Evolutionary conservation across 2,329 filamentous ascomycete genomes (phyloP).

Genomic region (Tolypocladium amazonense): DNA sequence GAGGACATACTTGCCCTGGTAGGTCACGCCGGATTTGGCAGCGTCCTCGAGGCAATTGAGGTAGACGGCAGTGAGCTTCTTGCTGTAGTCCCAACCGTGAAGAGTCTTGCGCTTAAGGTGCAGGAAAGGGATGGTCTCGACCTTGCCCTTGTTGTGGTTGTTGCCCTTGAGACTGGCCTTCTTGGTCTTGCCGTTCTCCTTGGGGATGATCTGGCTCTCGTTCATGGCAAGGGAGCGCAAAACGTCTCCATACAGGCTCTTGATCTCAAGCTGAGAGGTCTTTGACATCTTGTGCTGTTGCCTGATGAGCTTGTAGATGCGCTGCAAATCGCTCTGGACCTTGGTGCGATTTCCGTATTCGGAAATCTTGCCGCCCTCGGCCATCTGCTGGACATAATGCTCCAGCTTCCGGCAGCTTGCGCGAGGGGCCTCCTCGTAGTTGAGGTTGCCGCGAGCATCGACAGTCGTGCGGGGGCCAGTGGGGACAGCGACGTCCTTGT

Average conservation of each 20-base stretch:
- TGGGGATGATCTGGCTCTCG: slow-evolving; percentile 90
- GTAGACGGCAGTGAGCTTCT: slow-evolving; percentile 90
- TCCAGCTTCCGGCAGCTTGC: slow-evolving; percentile 91
- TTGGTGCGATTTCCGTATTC: slow-evolving; percentile 98
- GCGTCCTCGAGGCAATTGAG: slow-evolving; percentile 86
- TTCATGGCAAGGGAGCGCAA: slow-evolving; percentile 95
- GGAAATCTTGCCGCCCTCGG: slow-evolving; percentile 93
- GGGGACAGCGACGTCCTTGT: slow-evolving; percentile 90
- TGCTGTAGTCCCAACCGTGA: slow-evolving; percentile 98
- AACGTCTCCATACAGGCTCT: slow-evolving; percentile 86
- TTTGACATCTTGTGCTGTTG: slow-evolving; percentile 98
- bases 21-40: slow-evolving; percentile 78
- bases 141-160: slow-evolving; percentile 68
- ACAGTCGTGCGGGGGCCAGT: slow-evolving; percentile 90
- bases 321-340: slow-evolving; percentile 89
- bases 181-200: slow-evolving; percentile 62
- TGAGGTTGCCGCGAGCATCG: slow-evolving; percentile 82
- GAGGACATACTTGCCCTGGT: slow-evolving; percentile 87
- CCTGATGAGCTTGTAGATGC: slow-evolving; percentile 96
- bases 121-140: slow-evolving; percentile 95
- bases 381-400: slow-evolving; percentile 98
- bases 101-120: slow-evolving; percentile 91
- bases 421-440: slow-evolving; percentile 79
- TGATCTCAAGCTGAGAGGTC: slow-evolving; percentile 92
- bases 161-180: slow-evolving; percentile 41